Evolutionary conservation across 192 early-diverging fungal genomes (phyloP).

Genomic region (Rhizoclosmatium sp.): DNA sequence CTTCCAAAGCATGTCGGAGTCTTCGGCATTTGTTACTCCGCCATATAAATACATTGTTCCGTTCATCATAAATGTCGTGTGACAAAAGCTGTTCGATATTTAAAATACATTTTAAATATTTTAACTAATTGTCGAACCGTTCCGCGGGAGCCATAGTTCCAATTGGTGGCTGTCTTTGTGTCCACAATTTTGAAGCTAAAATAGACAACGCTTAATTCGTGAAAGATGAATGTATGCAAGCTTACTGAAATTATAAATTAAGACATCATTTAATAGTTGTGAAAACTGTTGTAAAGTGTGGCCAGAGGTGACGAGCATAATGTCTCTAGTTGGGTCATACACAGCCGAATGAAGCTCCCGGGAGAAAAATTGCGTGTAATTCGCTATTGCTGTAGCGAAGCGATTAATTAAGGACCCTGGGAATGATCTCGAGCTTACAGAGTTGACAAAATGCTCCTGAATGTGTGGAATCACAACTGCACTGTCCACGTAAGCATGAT

Average conservation of each 20-base stretch:
- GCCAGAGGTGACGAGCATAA: slow-evolving; percentile 28
- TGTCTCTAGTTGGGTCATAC: slow-evolving; percentile 36
- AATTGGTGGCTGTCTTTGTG: neutral
- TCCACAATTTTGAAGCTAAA: neutral
- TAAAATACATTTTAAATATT: too few relatives aligned
- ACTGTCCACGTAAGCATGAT: slow-evolving; percentile 31
- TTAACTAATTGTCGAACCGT: neutral
- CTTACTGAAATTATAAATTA: slow-evolving; percentile 36
- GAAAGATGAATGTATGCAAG: too few relatives aligned
- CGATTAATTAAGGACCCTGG: neutral
- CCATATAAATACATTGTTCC: slow-evolving; percentile 39
- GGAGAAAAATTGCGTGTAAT: slow-evolving; percentile 7
- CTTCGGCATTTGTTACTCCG: slow-evolving; percentile 23
- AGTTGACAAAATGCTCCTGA: slow-evolving; percentile 39
- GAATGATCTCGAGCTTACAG: slow-evolving; percentile 22
- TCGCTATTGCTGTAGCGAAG: neutral
- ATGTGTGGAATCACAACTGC: slow-evolving; percentile 34
- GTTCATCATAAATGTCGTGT: slow-evolving; percentile 39
- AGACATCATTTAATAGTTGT: slow-evolving; percentile 32
- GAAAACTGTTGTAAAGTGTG: slow-evolving; percentile 23
- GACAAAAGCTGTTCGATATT: slow-evolving; percentile 24
- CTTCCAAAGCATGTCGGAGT: neutral
- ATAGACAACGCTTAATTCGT: too few relatives aligned
- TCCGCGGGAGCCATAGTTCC: neutral
- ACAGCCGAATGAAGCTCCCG: slow-evolving; percentile 43